Percentiles rank a stretch among this genome's conserved stretches.
These are phyloP conservation scores for Fomitopsis betulina DNA, from an alignment of 1,284 basidiomycete species.

Conservation along the genomic window DNA sequence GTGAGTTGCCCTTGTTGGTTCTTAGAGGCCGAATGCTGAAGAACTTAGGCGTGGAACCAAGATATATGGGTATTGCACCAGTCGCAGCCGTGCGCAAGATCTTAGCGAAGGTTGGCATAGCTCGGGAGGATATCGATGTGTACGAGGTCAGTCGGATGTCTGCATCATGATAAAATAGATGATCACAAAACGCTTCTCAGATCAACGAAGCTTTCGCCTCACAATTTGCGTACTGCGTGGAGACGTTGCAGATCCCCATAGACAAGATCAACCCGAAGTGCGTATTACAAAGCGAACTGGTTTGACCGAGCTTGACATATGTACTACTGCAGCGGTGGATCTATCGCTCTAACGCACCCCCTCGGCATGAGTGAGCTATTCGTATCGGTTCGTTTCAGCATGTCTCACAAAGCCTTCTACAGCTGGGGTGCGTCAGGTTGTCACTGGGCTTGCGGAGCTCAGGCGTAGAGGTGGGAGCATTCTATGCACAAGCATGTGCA, in stretches of 20 bases:
- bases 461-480: constrained; percentile 61
- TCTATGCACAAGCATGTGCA: constrained; percentile 84
- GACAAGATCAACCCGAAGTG: constrained; percentile 88
- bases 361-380: constrained; percentile 77
- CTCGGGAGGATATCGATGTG: constrained; percentile 82
- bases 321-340: constrained; percentile 56
- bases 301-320: neutral
- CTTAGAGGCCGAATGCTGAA: neutral
- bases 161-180: no score
- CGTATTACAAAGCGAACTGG: neutral
- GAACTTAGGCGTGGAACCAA: constrained; percentile 71
- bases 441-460: constrained; percentile 80
- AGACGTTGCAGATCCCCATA: constrained; percentile 74
- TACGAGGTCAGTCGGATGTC: constrained; percentile 57
- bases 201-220: constrained; percentile 85
- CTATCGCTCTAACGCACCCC: constrained; percentile 82
- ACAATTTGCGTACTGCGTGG: constrained; percentile 76
- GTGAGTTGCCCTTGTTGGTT: constrained; percentile 34
- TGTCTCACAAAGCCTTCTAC: constrained; percentile 16
- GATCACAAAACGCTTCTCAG: constrained; percentile 32
- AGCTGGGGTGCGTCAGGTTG: constrained; percentile 60
- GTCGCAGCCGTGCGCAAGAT: constrained; percentile 82
- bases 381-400: neutral
- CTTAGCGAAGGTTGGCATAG: constrained; percentile 68
- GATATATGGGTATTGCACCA: constrained; percentile 85